Evolutionary conservation across 2,329 filamentous ascomycete species (phyloP), one percentile per base, ranked within the genome.

Genomic region (Colletotrichum salicis): DNA sequence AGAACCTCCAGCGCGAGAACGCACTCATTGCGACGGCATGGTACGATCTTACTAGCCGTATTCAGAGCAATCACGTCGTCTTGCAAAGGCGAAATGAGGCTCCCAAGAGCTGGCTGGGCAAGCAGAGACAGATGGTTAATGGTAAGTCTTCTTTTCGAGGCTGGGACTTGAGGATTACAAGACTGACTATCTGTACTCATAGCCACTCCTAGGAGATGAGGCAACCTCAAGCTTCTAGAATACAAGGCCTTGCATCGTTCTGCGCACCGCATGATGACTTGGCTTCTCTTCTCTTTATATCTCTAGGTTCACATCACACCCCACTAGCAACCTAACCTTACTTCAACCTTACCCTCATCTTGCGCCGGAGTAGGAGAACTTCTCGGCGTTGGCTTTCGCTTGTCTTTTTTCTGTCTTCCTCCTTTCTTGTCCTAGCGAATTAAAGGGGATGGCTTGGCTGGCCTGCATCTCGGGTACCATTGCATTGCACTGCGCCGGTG

Each of bases 41-140:
- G 93, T 95, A 95, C 82, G 93, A 96, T 80, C 88, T 96, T 77
- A 91, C 92, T 31, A 91, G 88, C 78, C 87, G 94, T 63, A 82
- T 97, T 76, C 94, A 96, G 82, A 95, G 93, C 83, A 96, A 95
- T 80, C 93, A 93, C 73, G 92, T 96, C 54, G 90, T 94, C 66
- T 83, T 97, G 73, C 92, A 95, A 78, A 86, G 94, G 75, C 88
- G 93, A 76, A 90, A 90, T 76, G 93, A 96, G 76, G 88, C 89
- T 76, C 92, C 93, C 15, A 92, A 90, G 82, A 95, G 93, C 82
- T 97, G 93, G 93, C 83, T 97, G 76, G 93, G 93, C 78, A 95
- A 93, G 85, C 94, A 96, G 86, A 89, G 94, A 79, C 89, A 91
- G 79, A 86, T 91, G 85, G 89, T 92, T 75, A 91, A 91, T 80